Conservation (phyloP, 2,329 filamentous ascomycete genomes). For the Ophiostoma quercus region DNA sequence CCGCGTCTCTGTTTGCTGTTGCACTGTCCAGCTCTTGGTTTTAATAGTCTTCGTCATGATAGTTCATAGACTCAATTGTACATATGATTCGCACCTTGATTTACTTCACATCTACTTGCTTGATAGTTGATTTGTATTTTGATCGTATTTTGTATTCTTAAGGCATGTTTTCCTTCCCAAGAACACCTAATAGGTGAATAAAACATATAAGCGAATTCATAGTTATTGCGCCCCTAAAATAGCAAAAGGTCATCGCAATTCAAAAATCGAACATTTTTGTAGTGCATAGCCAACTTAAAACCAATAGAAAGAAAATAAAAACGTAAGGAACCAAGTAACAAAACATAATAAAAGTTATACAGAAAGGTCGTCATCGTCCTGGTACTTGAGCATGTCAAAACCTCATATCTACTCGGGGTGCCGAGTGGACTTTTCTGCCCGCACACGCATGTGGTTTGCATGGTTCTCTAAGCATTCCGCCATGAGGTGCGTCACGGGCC, state of each 20-base stretch:
- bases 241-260: background rate
- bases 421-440: slow-evolving; percentile 49
- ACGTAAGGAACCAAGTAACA: background rate
- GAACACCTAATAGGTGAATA: too few relatives aligned
- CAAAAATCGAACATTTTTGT: background rate
- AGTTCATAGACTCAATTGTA: slow-evolving; percentile 2
- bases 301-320: background rate
- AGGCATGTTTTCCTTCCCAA: too few relatives aligned
- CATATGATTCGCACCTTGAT: background rate
- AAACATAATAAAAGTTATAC: background rate
- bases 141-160: background rate
- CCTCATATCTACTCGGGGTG: background rate
- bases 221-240: too few relatives aligned
- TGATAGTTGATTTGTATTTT: background rate
- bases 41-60: background rate
- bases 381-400: background rate
- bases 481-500: slow-evolving; percentile 64
- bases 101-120: background rate
- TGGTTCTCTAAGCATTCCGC: slow-evolving; percentile 52
- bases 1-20: background rate
- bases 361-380: background rate
- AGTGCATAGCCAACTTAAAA: background rate
- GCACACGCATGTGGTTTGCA: slow-evolving; percentile 46
- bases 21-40: background rate
- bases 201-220: too few relatives aligned